phyloP scores from a whole-genome alignment of 192 early-diverging fungal species.

The Mortierella alpina region DNA sequence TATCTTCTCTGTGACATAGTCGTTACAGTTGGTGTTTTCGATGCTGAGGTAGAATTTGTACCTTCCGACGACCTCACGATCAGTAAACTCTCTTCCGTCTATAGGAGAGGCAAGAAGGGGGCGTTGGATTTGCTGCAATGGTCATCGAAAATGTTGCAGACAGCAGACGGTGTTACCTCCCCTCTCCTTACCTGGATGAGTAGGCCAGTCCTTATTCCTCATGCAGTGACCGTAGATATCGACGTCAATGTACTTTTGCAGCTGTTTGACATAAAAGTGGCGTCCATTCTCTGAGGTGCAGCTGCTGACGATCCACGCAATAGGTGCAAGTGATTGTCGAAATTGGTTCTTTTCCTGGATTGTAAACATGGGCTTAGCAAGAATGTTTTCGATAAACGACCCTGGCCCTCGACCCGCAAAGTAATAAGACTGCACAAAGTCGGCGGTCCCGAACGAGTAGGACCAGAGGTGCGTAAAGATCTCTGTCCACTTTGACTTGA shows the following conservation, averaged over 20 bases:
- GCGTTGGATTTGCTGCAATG: slow-evolving; percentile 1
- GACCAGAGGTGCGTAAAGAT: slow-evolving; percentile 30
- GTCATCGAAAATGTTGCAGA: background rate
- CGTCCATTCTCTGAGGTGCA: slow-evolving; percentile 29
- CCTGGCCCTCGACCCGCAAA: background rate
- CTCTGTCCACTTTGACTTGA: slow-evolving; percentile 12
- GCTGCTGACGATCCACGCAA: slow-evolving; percentile 48
- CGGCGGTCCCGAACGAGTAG: slow-evolving; percentile 15
- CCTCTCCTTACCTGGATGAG: slow-evolving; percentile 4
- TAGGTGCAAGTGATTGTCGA: slow-evolving; percentile 23
- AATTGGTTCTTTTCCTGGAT: slow-evolving; percentile 20
- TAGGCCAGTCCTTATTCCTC: slow-evolving; percentile 37
- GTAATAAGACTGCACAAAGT: slow-evolving; percentile 30
- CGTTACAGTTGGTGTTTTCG: slow-evolving; percentile 48
- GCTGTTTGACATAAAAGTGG: slow-evolving; percentile 44
- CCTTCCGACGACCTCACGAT: slow-evolving; percentile 4
- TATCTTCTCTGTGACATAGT: slow-evolving; percentile 51
- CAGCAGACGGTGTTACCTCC: background rate
- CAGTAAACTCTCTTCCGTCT: background rate
- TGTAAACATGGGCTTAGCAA: slow-evolving; percentile 8
- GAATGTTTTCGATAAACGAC: slow-evolving; percentile 1
- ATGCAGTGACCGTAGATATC: slow-evolving; percentile 49
- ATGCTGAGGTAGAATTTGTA: slow-evolving; percentile 51
- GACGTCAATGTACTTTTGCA: slow-evolving; percentile 37
- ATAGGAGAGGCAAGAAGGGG: background rate